These are phyloP conservation scores for Corchorus capsularis DNA, from an alignment of 345 rosid species.

Conservation along the genomic window DNA sequence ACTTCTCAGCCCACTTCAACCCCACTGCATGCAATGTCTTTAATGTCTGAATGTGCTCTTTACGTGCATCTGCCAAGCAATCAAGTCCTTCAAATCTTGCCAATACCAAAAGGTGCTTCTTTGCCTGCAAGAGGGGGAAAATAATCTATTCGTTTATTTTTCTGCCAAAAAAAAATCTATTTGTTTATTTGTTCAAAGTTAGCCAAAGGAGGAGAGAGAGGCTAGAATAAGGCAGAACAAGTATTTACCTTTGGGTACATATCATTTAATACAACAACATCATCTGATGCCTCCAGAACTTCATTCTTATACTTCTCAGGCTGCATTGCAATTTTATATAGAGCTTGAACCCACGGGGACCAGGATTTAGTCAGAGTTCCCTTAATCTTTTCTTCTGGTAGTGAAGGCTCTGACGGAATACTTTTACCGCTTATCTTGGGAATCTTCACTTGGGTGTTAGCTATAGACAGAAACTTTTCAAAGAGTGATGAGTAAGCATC, in stretches of 20 bases:
- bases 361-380: conserved; percentile 44
- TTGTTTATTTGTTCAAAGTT: neutral
- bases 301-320: conserved; percentile 67
- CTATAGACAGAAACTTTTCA: conserved; percentile 63
- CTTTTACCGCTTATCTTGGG: conserved; percentile 29
- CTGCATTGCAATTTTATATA: conserved; percentile 65
- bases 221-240: neutral
- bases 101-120: conserved; percentile 72
- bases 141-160: neutral
- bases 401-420: conserved; percentile 19
- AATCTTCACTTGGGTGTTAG: conserved; percentile 40
- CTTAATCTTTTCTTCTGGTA: conserved; percentile 24
- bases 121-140: conserved; percentile 50
- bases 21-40: conserved; percentile 70
- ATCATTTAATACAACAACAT: conserved; percentile 74
- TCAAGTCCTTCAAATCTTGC: conserved; percentile 64
- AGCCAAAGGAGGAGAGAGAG: conserved; percentile 4
- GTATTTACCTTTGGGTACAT: conserved; percentile 74
- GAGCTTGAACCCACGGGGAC: conserved; percentile 85
- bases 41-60: conserved; percentile 63
- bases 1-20: conserved; percentile 69
- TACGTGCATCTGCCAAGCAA: conserved; percentile 58
- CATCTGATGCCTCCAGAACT: conserved; percentile 59
- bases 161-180: neutral
- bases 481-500: conserved; percentile 79